Evolutionary conservation across 169 alveolate genomes (phyloP).

Genomic region (Plasmodium coatneyi): DNA sequence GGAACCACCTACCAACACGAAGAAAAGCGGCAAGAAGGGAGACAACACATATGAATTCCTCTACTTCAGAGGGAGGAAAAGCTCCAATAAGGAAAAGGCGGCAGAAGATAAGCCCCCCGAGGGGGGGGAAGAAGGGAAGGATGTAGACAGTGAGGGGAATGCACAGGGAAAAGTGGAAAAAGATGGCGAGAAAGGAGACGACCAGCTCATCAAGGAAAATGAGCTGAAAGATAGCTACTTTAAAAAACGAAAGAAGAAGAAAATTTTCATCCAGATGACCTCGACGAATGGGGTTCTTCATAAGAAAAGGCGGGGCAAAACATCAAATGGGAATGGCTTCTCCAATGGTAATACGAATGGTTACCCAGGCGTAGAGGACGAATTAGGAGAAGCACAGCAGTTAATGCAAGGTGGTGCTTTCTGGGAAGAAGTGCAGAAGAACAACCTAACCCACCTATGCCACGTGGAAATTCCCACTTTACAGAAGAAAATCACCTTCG

Average conservation of each 20-base stretch:
- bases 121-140: background rate
- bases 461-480: constrained; percentile 37
- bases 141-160: background rate
- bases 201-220: constrained; percentile 22
- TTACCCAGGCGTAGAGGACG: background rate
- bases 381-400: constrained; percentile 1
- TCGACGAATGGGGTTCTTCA: constrained; percentile 60
- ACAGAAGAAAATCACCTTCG: constrained; percentile 63
- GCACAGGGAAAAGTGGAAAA: background rate
- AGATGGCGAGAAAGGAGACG: background rate
- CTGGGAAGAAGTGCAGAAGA: background rate
- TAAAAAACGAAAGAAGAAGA: constrained; percentile 14
- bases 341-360: background rate
- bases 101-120: background rate
- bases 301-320: background rate
- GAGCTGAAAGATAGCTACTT: constrained; percentile 26
- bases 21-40: constrained; percentile 15
- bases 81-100: constrained; percentile 5
- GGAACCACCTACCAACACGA: background rate
- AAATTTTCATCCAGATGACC: constrained; percentile 37
- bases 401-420: background rate
- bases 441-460: constrained; percentile 2
- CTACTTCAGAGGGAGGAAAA: constrained; percentile 24
- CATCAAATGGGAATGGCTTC: background rate
- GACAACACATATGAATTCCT: constrained; percentile 34